Conservation (phyloP, 345 rosid genomes). For the Diplotaxis tenuifolia region DNA sequence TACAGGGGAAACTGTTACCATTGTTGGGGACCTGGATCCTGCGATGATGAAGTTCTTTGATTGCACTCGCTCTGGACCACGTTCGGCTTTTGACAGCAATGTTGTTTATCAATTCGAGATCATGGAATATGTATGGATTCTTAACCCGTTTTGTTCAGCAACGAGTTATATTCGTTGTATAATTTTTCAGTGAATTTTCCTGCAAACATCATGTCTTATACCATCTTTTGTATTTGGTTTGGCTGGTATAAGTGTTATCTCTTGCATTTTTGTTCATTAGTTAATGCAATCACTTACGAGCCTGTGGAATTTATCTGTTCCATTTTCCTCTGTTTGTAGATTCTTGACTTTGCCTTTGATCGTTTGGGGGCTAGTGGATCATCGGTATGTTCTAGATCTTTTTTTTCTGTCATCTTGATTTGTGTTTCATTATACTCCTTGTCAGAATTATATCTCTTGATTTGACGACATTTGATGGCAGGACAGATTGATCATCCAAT, state of each 20-base stretch:
- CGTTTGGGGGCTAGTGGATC: conserved; percentile 86
- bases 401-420: conserved; percentile 9
- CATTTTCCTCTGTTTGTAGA: conserved; percentile 41
- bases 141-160: background rate
- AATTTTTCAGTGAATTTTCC: background rate
- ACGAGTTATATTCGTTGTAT: background rate
- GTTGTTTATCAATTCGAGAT: conserved; percentile 94
- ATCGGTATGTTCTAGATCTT: conserved; percentile 44
- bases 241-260: background rate
- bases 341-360: conserved; percentile 92
- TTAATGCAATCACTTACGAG: background rate
- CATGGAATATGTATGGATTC: conserved; percentile 83
- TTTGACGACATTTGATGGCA: conserved; percentile 51
- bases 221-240: background rate
- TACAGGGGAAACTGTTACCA: conserved; percentile 84
- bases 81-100: conserved; percentile 82
- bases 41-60: conserved; percentile 80
- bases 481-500: conserved; percentile 93
- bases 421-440: conserved; percentile 4
- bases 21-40: conserved; percentile 86
- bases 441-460: conserved; percentile 31
- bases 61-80: conserved; percentile 92
- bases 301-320: background rate
- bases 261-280: background rate
- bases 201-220: background rate